Evolutionary conservation across 495 filamentous ascomycete species (phyloP), one percentile per base, ranked within the genome.

Genomic region (Chaetomium tenue): DNA sequence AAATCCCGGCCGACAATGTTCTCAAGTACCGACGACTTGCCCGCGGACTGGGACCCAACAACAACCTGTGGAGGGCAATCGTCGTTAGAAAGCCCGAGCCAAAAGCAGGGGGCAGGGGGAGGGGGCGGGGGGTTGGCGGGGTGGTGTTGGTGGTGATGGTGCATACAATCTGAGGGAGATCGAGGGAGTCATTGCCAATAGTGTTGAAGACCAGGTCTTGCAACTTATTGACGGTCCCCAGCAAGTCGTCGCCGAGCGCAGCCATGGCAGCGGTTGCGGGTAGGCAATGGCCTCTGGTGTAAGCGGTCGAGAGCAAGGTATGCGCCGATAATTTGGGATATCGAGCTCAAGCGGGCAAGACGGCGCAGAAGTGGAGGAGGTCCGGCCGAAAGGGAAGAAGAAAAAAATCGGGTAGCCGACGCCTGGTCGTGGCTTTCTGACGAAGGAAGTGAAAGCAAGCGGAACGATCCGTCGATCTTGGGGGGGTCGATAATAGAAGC

Each of bases 131-230:
- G n/a, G 16, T 16, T 12, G 16, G 25, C 8, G 33, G n/a, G 51
- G 44, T n/a, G 23, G 52, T 28, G 57, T 60, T 30, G 33, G 59
- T 66, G 59, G 56, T 65, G 47, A 58, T 58, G 65, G 67, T 79
- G 55, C 89, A 75, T 87, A 98, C 94, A 81, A 99, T 99, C 77
- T 99, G 94, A 59, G 94, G 94, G 47, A 99, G 78, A 78, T 99
- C 94, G 60, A 99, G 86, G 42, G 93, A 97, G 74, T 99, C 94
- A 79, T 94, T 97, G 74, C 94, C 95, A 74, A 98, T 98, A 58
- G 95, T 98, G 80, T 98, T 98, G 81, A 98, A 98, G 63, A 98
- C 94, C 72, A 99, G 78, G 78, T 99, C 94, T 73, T 98, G 95
- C 65, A 98, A 84, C 80, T 93, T 93, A 79, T 98, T 98, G 74